These are phyloP conservation scores for Rhodomyrtus psidioides DNA, from an alignment of 441 rosid species.

Conservation along the genomic window DNA sequence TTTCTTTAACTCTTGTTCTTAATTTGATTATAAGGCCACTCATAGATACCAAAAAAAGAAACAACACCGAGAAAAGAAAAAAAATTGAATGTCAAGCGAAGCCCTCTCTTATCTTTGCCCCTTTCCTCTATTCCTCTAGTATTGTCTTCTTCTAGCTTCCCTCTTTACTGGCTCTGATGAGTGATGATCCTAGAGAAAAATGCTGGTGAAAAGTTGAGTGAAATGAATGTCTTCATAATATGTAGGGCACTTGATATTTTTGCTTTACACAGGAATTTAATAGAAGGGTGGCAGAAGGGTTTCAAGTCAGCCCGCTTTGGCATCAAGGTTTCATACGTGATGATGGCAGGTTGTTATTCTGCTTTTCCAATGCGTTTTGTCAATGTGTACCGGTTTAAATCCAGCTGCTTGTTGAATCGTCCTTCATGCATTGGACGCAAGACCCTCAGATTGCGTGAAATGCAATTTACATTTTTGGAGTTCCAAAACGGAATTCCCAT, in stretches of 20 bases:
- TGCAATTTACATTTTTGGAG: neutral
- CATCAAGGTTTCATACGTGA: conserved; percentile 88
- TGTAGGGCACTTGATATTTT: neutral
- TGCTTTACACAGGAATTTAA: conserved; percentile 51
- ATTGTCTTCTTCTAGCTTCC: neutral
- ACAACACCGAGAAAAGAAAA: neutral
- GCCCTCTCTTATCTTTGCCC: neutral
- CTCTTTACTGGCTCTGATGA: neutral
- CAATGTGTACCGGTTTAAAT: neutral
- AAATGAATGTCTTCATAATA: neutral
- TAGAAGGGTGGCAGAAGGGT: conserved; percentile 68
- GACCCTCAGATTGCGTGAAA: neutral
- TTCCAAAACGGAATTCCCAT: neutral
- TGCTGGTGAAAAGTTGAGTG: neutral
- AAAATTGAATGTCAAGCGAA: neutral
- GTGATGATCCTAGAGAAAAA: neutral
- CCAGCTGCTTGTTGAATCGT: neutral
- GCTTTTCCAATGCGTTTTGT: neutral
- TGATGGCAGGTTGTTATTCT: conserved; percentile 69
- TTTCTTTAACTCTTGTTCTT: neutral
- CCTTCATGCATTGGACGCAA: neutral
- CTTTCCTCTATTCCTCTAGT: neutral
- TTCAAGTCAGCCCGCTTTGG: conserved; percentile 94
- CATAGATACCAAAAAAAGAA: neutral
- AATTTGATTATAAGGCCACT: neutral